Conservation (phyloP, 371 early-diverging fungal genomes). For the Zancudomyces culisetae region DNA sequence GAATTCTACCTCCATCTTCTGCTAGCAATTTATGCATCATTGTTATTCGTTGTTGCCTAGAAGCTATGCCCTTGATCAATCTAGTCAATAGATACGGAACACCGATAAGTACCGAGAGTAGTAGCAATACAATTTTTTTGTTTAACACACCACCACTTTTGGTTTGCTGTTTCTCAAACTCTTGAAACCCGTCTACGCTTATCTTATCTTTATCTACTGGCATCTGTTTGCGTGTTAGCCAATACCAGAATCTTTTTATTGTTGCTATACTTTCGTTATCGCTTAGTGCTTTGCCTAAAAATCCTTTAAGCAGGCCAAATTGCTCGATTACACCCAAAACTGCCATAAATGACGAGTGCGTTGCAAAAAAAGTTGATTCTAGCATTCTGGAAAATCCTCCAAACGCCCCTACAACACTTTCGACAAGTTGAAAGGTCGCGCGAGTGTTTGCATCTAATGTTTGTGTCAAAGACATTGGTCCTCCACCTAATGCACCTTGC, state of each 20-base stretch:
- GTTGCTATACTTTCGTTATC: slow-evolving; percentile 34
- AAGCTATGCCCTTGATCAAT: slow-evolving; percentile 47
- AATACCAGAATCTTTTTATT: slow-evolving; percentile 42
- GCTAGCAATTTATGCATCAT: slow-evolving; percentile 17
- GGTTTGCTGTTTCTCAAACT: slow-evolving; percentile 32
- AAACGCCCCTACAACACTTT: slow-evolving; percentile 81
- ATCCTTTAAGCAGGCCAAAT: slow-evolving; percentile 61
- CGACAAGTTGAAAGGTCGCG: slow-evolving; percentile 73
- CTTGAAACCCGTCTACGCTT: slow-evolving; percentile 43
- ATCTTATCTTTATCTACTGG: slow-evolving; percentile 46
- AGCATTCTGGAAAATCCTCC: slow-evolving; percentile 93
- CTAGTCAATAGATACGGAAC: slow-evolving; percentile 77
- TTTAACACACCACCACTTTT: slow-evolving; percentile 25
- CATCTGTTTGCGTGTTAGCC: slow-evolving; percentile 37
- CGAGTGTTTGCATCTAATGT: slow-evolving; percentile 70
- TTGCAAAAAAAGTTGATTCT: slow-evolving; percentile 88
- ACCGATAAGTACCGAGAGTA: slow-evolving; percentile 62
- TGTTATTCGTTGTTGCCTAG: slow-evolving; percentile 28
- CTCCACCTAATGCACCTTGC: slow-evolving; percentile 13
- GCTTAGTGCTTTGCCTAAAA: slow-evolving; percentile 61
- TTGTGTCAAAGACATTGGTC: slow-evolving; percentile 45
- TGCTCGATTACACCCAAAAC: slow-evolving; percentile 94
- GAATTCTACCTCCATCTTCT: slow-evolving; percentile 3
- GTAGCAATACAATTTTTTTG: slow-evolving; percentile 54
- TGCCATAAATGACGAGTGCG: slow-evolving; percentile 92